Conservation (phyloP, 202 grass and related monocot genomes). For the Zoysia matrella region DNA sequence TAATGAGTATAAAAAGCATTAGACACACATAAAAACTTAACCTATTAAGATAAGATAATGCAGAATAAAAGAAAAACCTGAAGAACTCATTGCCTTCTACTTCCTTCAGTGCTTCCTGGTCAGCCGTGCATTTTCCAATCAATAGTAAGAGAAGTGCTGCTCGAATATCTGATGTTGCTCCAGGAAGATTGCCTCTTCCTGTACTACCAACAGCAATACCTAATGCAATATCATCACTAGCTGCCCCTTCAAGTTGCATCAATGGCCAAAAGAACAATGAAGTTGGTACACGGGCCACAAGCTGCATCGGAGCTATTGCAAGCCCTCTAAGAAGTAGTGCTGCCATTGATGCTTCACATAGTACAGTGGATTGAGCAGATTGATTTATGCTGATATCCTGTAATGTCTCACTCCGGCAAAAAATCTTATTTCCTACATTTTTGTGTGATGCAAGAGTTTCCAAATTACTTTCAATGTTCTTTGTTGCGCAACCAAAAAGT, state of each 20-base stretch:
- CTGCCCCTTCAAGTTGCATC: slow-evolving; percentile 96
- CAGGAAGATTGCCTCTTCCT: slow-evolving; percentile 95
- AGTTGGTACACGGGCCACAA: slow-evolving; percentile 86
- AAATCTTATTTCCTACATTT: slow-evolving; percentile 51
- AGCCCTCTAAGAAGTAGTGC: slow-evolving; percentile 86
- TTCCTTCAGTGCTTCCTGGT: slow-evolving; percentile 86
- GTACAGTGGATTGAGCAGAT: slow-evolving; percentile 47
- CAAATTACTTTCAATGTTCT: slow-evolving; percentile 51
- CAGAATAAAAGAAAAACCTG: slow-evolving; percentile 59
- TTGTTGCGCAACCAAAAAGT: slow-evolving; percentile 71
- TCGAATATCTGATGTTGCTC: slow-evolving; percentile 97
- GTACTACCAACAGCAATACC: slow-evolving; percentile 98
- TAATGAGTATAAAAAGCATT: slow-evolving; percentile 31
- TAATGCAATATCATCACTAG: slow-evolving; percentile 96
- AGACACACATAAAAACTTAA: slow-evolving; percentile 10
- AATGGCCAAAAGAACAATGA: slow-evolving; percentile 96
- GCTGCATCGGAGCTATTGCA: slow-evolving; percentile 88
- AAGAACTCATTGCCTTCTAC: slow-evolving; percentile 99
- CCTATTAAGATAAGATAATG: background rate
- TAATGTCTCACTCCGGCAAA: slow-evolving; percentile 55
- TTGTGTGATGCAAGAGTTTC: slow-evolving; percentile 54
- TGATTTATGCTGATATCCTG: slow-evolving; percentile 50
- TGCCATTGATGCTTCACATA: slow-evolving; percentile 81
- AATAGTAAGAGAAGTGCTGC: slow-evolving; percentile 91
- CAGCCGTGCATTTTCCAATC: slow-evolving; percentile 98